Evolutionary conservation across 306 rosid species (phyloP).

Genomic region (Albizia julibrissin): DNA sequence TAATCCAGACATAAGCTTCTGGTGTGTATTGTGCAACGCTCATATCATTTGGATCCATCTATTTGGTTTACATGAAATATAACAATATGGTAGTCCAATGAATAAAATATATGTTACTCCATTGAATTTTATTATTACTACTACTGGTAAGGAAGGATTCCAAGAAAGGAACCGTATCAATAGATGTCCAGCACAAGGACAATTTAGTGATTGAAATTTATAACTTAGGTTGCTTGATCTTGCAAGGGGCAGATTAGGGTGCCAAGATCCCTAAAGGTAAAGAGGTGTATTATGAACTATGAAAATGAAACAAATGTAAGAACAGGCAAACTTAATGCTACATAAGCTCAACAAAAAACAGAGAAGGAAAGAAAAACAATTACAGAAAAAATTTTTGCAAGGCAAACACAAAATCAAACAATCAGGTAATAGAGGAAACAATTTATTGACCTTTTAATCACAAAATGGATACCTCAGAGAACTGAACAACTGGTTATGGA

Average conservation of each 20-base stretch:
- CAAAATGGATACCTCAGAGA: constrained; percentile 52
- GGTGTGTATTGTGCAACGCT: neutral
- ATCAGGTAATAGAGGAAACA: constrained; percentile 1
- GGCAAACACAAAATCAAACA: neutral
- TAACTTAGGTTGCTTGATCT: constrained; percentile 1
- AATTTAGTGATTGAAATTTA: neutral
- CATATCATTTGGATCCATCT: neutral
- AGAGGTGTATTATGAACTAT: neutral
- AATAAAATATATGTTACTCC: neutral
- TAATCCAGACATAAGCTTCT: neutral
- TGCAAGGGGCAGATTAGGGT: neutral
- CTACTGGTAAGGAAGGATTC: neutral
- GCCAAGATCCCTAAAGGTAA: neutral
- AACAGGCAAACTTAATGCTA: constrained; percentile 4
- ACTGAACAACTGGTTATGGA: constrained; percentile 48
- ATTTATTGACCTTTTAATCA: constrained; percentile 4
- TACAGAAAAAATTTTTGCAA: neutral
- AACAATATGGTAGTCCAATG: neutral
- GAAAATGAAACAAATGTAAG: constrained; percentile 6
- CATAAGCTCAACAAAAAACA: constrained; percentile 12
- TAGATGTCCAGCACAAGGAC: neutral
- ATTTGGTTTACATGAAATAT: neutral
- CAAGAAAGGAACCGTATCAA: neutral
- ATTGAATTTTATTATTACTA: neutral
- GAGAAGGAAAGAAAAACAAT: constrained; percentile 9